phyloP scores from a whole-genome alignment of 768 basidiomycete species.

The Russula sp. region DNA sequence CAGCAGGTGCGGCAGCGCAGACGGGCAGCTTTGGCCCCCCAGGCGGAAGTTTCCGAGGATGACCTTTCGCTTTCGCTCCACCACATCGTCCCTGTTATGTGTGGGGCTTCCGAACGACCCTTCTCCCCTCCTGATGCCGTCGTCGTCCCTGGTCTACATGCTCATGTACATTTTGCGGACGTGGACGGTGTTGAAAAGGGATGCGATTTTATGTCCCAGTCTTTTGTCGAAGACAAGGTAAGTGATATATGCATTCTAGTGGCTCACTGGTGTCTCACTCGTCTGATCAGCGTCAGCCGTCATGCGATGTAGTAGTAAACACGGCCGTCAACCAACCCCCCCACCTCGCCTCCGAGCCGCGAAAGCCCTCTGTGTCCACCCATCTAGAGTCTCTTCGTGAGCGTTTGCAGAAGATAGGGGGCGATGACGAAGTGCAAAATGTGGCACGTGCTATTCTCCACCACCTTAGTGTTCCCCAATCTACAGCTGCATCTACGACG shows the following conservation, averaged over 20 bases:
- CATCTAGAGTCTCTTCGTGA: background rate
- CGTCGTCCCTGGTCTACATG: too few species aligned
- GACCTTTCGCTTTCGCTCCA: background rate
- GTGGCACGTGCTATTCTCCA: conserved; percentile 1
- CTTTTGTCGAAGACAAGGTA: background rate
- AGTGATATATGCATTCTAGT: background rate
- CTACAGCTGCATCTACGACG: background rate
- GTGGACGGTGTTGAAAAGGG: background rate
- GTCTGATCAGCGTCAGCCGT: background rate
- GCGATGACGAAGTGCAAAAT: conserved; percentile 9
- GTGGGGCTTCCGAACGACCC: background rate
- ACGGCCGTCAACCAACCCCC: background rate
- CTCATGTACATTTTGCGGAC: background rate
- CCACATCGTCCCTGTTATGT: background rate
- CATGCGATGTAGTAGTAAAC: background rate
- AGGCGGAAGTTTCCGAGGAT: background rate
- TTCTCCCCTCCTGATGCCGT: background rate
- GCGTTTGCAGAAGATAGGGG: background rate
- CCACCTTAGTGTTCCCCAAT: background rate
- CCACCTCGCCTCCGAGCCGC: background rate
- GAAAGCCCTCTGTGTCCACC: background rate
- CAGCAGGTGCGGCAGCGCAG: background rate
- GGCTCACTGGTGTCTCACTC: background rate
- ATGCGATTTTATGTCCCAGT: too few species aligned
- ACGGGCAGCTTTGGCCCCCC: background rate